Evolutionary conservation across 2,329 filamentous ascomycete genomes (phyloP), one percentile per base, ranked within the genome.

Genomic region (Verticillium zaregamsianum): DNA sequence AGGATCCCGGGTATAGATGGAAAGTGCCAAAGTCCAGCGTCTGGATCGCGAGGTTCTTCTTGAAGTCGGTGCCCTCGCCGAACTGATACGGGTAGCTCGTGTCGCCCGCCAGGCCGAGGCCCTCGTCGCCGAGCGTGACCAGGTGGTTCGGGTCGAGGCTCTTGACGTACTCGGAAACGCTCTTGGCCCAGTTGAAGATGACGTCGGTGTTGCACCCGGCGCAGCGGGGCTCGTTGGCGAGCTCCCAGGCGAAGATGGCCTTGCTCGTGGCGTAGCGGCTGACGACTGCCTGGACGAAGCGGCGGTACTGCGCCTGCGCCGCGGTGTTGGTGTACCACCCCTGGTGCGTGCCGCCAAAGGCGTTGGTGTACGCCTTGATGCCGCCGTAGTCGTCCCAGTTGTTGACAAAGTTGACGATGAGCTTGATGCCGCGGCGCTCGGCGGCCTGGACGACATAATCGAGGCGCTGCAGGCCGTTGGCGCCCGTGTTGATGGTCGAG

Each of bases 351-450:
- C 82, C 83, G 33, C 85, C 86, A 64, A 86, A 89, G 8, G 82
- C 84, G 8, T 73, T 77, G 52, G 81, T 79, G 69, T 89, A 90
- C 11, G 85, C 84, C 15, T 77, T 76, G 70, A 90, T 90, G 35
- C 88, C 87, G 20, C 87, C 88, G 35, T 87, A 89, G 68, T 90
- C 87, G 52, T 77, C 76, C 86, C 87, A 90, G 73, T 90, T 87
- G 73, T 90, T 90, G 55, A 89, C 84, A 39, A 88, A 86, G 66
- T 85, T 83, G 70, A 87, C 82, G 65, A 90, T 86, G 15, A 90
- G 74, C 71, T 88, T 88, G 67, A 90, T 79, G 5, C 82, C 83
- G 60, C 83, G 78, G 54, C 77, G 76, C 72, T 87, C 86, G 2
- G 86, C 87, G 0, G 82, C 77, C 28, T 79, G 70, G 57, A 90